Percentiles rank a stretch among this genome's conserved stretches.
phyloP scores from a whole-genome alignment of 345 rosid species.

The Gossypium ekmanianum region DNA sequence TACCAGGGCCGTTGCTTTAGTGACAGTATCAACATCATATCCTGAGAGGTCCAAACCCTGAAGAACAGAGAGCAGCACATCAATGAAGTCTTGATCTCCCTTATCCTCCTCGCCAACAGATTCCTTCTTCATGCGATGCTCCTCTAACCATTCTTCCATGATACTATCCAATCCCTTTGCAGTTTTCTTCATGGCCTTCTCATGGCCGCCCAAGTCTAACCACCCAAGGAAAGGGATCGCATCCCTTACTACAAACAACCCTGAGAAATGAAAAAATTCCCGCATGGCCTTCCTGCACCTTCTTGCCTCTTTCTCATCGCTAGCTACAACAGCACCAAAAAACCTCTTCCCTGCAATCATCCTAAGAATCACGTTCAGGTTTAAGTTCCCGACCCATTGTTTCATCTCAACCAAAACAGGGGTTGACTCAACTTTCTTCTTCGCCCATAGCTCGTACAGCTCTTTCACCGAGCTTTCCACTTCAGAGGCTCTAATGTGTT shows the following conservation, averaged over 20 bases:
- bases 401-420: conserved; percentile 30
- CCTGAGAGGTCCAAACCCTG: conserved; percentile 20
- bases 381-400: conserved; percentile 33
- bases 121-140: conserved; percentile 18
- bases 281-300: conserved; percentile 22
- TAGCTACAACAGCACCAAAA: conserved; percentile 1
- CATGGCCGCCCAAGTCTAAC: conserved; percentile 38
- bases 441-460: conserved; percentile 23
- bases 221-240: conserved; percentile 35
- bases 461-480: conserved; percentile 24
- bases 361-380: conserved; percentile 29
- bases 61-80: conserved; percentile 28
- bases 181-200: conserved; percentile 36
- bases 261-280: conserved; percentile 18
- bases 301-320: conserved; percentile 22
- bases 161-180: conserved; percentile 29
- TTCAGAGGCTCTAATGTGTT: conserved; percentile 27
- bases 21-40: conserved; percentile 31
- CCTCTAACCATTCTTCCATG: conserved; percentile 24
- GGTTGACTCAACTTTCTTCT: conserved; percentile 6
- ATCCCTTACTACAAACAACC: conserved; percentile 30
- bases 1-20: conserved; percentile 27
- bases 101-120: neutral
- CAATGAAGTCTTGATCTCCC: conserved; percentile 30
- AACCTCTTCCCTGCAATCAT: conserved; percentile 40